These are phyloP conservation scores for Tubosaeta brunneosetosa DNA, from an alignment of 768 basidiomycete genomes.

Conservation along the genomic window DNA sequence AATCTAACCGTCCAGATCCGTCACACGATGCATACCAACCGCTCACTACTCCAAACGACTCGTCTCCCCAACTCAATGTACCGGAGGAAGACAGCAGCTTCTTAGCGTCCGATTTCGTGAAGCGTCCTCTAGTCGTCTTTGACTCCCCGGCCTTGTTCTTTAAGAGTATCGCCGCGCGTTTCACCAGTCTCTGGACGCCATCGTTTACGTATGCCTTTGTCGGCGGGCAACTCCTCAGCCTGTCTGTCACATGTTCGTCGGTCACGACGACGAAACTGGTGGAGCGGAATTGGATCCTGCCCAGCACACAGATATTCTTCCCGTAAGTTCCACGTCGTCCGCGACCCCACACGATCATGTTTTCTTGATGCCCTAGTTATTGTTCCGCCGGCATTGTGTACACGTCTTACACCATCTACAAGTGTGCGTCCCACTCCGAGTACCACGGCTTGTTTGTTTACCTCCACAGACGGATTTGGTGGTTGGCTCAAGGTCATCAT, in stretches of 20 bases:
- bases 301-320: conserved; percentile 79
- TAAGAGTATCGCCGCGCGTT: conserved; percentile 15
- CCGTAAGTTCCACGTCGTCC: conserved; percentile 43
- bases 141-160: conserved; percentile 20
- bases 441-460: not conserved
- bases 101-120: not conserved
- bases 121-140: conserved; percentile 13
- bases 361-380: conserved; percentile 45
- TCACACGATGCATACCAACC: conserved; percentile 22
- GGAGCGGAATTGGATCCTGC: conserved; percentile 59
- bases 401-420: conserved; percentile 86
- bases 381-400: conserved; percentile 65
- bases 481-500: conserved; percentile 73
- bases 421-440: conserved; percentile 48
- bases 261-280: conserved; percentile 78
- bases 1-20: conserved; percentile 9
- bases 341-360: not conserved
- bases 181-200: conserved; percentile 27
- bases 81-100: conserved; percentile 1
- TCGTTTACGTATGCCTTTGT: conserved; percentile 25
- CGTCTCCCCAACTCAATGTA: conserved; percentile 4
- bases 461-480: conserved; percentile 59
- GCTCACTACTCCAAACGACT: conserved; percentile 6
- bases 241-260: conserved; percentile 21
- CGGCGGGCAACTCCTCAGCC: conserved; percentile 26